phyloP scores from a whole-genome alignment of 2,329 filamentous ascomycete species.

The Cordyceps militaris region DNA sequence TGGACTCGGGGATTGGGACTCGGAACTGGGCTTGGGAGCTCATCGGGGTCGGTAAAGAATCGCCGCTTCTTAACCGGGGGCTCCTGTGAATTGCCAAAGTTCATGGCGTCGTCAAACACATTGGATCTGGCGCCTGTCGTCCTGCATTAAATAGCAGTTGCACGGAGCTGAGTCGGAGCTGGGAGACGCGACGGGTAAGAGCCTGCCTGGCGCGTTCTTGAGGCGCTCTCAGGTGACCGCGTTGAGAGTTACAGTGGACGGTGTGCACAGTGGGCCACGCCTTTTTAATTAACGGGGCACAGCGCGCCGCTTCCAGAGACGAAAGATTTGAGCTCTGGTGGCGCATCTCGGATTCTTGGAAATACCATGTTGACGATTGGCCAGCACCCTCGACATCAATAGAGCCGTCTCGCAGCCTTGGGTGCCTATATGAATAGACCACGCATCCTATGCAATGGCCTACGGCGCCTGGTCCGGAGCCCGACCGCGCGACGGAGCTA shows the following conservation, averaged over 20 bases:
- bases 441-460: slow-evolving; percentile 29
- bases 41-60: slow-evolving; percentile 30
- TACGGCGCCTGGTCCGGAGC: slow-evolving; percentile 28
- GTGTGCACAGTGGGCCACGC: neutral
- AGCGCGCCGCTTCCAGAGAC: neutral
- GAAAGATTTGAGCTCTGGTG: slow-evolving; percentile 4
- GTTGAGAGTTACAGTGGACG: slow-evolving; percentile 16
- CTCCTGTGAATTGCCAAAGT: slow-evolving; percentile 30
- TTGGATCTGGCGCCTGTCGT: slow-evolving; percentile 14
- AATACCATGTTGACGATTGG: slow-evolving; percentile 18
- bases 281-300: slow-evolving; percentile 4
- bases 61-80: slow-evolving; percentile 40
- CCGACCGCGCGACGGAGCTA: slow-evolving; percentile 32
- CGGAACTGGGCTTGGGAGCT: slow-evolving; percentile 19
- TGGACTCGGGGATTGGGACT: slow-evolving; percentile 8
- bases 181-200: slow-evolving; percentile 33
- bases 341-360: slow-evolving; percentile 15
- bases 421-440: slow-evolving; percentile 32
- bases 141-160: neutral
- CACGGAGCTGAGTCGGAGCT: neutral
- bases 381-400: slow-evolving; percentile 1
- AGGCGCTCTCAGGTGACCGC: slow-evolving; percentile 35
- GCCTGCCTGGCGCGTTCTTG: slow-evolving; percentile 27
- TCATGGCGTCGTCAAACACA: slow-evolving; percentile 27
- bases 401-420: neutral